Conservation (phyloP, 129 eudicot genomes). For the Flaveria ramosissima region DNA sequence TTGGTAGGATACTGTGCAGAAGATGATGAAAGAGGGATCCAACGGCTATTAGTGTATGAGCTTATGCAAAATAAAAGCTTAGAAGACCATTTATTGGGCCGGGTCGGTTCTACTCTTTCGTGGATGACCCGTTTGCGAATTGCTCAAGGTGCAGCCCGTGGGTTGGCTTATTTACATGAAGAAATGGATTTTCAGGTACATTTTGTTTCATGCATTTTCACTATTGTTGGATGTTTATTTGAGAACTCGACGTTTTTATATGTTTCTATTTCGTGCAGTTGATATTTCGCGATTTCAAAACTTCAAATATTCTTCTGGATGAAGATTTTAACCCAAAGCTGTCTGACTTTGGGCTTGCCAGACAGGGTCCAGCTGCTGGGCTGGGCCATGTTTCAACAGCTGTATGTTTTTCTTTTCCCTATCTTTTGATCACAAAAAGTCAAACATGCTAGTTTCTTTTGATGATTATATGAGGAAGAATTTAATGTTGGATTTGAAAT, state of each 20-base stretch:
- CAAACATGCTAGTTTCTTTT: background rate
- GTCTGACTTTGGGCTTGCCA: conserved; percentile 92
- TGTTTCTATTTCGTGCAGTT: conserved; percentile 47
- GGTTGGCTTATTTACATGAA: conserved; percentile 90
- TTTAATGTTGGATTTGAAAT: background rate
- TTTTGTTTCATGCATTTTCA: background rate
- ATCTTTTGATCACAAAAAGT: background rate
- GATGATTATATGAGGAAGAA: background rate
- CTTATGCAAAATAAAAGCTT: conserved; percentile 83
- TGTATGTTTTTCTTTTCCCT: conserved; percentile 41
- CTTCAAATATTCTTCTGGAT: conserved; percentile 81
- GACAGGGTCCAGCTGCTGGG: conserved; percentile 92
- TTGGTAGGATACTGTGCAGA: conserved; percentile 95
- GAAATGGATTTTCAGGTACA: conserved; percentile 97
- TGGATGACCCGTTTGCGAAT: conserved; percentile 79
- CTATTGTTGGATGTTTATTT: conserved; percentile 4
- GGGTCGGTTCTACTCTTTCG: conserved; percentile 61
- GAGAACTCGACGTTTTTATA: background rate
- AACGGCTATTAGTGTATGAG: conserved; percentile 84
- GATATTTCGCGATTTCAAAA: conserved; percentile 86
- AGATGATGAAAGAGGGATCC: conserved; percentile 97
- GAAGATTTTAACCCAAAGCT: conserved; percentile 87
- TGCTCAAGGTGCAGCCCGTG: conserved; percentile 95
- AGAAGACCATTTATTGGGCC: conserved; percentile 73
- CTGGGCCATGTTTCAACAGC: conserved; percentile 75